Evolutionary conservation across 495 filamentous ascomycete species (phyloP), one percentile per base, ranked within the genome.

Genomic region (Neurospora sp.): DNA sequence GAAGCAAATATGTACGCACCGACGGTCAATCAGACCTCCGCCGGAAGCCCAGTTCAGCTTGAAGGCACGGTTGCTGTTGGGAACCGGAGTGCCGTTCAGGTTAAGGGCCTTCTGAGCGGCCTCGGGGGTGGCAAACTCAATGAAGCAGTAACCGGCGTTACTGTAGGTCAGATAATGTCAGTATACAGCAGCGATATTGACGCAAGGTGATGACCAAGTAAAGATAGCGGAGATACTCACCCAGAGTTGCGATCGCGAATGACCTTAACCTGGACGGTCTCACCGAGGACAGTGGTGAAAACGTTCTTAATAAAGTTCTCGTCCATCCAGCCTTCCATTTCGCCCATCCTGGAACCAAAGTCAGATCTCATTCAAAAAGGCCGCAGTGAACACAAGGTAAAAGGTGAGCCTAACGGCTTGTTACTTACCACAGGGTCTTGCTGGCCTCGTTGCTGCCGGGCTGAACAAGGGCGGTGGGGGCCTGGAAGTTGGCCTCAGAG

Each of bases 41-140:
- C 96, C 96, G 73, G 94, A 97, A 76, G 96, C 96, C 96, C 96
- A 99, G 87, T 99, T 99, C 53, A 99, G 87, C 86, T 98, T 98
- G 89, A 99, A 99, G 39, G 94, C 90, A 16, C 96, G 94, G 78
- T 90, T 90, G 39, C 94, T 94, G 87, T 97, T 97, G 48, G 96
- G 95, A 77, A 98, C 97, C 37, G 92, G 87, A 69, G 90, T 91
- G 70, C 96, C 96, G 81, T 97, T 98, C 40, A 98, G 85, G 27
- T 86, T 86, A 70, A 99, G 87, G 53, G 96, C 96, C 85, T 97
- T 97, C 73, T 89, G 90, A 40, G 96, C 96, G 73, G 94, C 94
- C 22, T 92, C 92, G 4, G 95, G 86, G 77, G 86, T 91, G 69
- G 89, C 75, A 78, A 99, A 99, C 80, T 99, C 96, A 76, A 98